Base-by-base conservation (phyloP, 495 filamentous ascomycete genomes). In the Talaromyces wortmannii region DNA sequence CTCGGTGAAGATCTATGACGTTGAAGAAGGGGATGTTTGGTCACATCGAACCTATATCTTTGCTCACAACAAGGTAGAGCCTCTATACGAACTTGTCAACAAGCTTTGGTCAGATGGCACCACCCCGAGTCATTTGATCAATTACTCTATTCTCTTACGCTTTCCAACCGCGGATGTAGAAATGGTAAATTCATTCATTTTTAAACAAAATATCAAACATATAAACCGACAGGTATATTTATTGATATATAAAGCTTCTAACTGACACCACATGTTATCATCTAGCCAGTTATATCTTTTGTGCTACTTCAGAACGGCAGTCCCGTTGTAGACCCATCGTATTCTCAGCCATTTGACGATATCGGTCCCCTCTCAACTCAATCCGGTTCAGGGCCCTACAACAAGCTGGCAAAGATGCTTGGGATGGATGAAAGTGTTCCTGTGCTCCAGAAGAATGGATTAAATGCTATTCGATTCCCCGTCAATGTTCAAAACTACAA, bases 381-480 rank as follows among this genome's bases (percentile, higher is more conserved):
- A 10, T 50, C 67, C 18, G 7, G 57, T 16, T 52, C 59, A 42
- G 77, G 76, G 12, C 72, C 62, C 29, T 80, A 80, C 57, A 63
- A 47, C 0, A 77, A 81, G 54, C 63, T 82, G 10, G 67, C 73
- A 13, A 52, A 4, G 0, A 77, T 73, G 77, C 71, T 66, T 31
- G 62, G 64, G 45, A 77, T 77, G 54, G 59, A 65, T 30, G 32
- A 68, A 11, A 55, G 57, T 48, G 61, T 62, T 2, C 54, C 64
- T 0, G 70, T 74, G 1, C 80, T 78, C 71, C 71, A 76, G 42
- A 78, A 78, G 50, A 50, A 57, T 23, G 77, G 73, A 7, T 50
- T 66, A 46, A 67, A 66, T 55, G 78, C 79, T 66, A 71, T 71
- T 5, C 73, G 75, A 31, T 82, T 78, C 65, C 79, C 78, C 42